phyloP scores from a whole-genome alignment of 2,329 filamentous ascomycete genomes.

The Aspergillus chevalieri region DNA sequence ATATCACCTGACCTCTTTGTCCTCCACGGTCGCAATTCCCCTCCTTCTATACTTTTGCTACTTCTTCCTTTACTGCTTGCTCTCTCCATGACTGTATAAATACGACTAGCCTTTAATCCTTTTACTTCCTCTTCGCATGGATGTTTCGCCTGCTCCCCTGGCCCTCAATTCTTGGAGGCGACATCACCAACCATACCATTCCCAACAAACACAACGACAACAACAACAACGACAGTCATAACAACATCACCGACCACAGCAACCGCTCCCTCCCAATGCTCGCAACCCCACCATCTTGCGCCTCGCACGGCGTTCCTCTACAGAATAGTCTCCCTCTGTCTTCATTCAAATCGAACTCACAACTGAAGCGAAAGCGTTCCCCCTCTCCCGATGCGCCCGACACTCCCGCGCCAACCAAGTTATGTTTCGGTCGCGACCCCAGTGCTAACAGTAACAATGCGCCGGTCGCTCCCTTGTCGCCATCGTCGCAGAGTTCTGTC shows the following conservation, averaged over 20 bases:
- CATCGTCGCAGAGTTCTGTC: constrained; percentile 3
- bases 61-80: too few relatives aligned
- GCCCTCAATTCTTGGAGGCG: constrained; percentile 40
- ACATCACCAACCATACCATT: not conserved
- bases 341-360: constrained; percentile 10
- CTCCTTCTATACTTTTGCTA: too few relatives aligned
- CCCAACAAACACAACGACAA: constrained; percentile 38
- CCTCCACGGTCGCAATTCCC: too few relatives aligned
- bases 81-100: too few relatives aligned
- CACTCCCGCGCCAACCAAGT: constrained; percentile 24
- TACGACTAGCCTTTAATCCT: not conserved
- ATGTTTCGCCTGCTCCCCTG: constrained; percentile 46
- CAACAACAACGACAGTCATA: constrained; percentile 32
- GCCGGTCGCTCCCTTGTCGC: not conserved
- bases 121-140: constrained; percentile 33
- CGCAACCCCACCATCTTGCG: constrained; percentile 30
- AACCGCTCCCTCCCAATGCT: constrained; percentile 38
- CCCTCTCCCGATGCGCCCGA: constrained; percentile 41
- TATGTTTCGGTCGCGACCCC: constrained; percentile 22
- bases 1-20: too few relatives aligned
- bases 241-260: constrained; percentile 36
- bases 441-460: constrained; percentile 1
- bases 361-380: constrained; percentile 55
- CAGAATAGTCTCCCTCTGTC: constrained; percentile 27
- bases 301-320: constrained; percentile 17